These are phyloP conservation scores for Cladosporium oxysporum DNA, from an alignment of 2,329 filamentous ascomycete genomes.

Conservation along the genomic window DNA sequence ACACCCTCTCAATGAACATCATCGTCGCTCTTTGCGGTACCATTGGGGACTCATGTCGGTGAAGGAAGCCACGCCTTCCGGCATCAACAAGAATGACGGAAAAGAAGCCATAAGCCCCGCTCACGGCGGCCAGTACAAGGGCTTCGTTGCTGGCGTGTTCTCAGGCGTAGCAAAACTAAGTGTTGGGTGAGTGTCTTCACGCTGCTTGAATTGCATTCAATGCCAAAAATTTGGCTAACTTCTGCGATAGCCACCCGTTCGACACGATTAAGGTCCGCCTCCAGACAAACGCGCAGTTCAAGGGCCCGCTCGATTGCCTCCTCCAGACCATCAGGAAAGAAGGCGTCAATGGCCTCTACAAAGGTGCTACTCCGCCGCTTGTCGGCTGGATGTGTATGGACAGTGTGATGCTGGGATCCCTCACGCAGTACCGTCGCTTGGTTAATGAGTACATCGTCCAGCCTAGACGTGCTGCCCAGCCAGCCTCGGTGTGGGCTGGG, in stretches of 20 bases:
- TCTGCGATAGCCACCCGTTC: constrained; percentile 66
- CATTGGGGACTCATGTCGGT: constrained; percentile 23
- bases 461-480: constrained; percentile 41
- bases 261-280: constrained; percentile 96
- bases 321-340: constrained; percentile 83
- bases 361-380: constrained; percentile 87
- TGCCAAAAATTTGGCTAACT: background rate
- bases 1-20: constrained; percentile 21
- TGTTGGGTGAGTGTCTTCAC: constrained; percentile 56
- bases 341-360: constrained; percentile 84
- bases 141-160: constrained; percentile 91
- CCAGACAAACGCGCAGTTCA: constrained; percentile 76
- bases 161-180: constrained; percentile 88
- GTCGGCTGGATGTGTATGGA: constrained; percentile 99
- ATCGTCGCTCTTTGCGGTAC: background rate
- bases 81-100: constrained; percentile 23
- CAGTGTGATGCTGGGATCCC: constrained; percentile 82
- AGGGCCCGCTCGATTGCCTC: constrained; percentile 82
- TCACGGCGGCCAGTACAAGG: constrained; percentile 17
- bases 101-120: constrained; percentile 25
- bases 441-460: constrained; percentile 78
- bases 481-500: constrained; percentile 27
- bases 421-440: constrained; percentile 85
- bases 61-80: constrained; percentile 28
- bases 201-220: background rate